Conservation (phyloP, 225 moss, liverwort and hornwort genomes). For the Pleurozium schreberi region DNA sequence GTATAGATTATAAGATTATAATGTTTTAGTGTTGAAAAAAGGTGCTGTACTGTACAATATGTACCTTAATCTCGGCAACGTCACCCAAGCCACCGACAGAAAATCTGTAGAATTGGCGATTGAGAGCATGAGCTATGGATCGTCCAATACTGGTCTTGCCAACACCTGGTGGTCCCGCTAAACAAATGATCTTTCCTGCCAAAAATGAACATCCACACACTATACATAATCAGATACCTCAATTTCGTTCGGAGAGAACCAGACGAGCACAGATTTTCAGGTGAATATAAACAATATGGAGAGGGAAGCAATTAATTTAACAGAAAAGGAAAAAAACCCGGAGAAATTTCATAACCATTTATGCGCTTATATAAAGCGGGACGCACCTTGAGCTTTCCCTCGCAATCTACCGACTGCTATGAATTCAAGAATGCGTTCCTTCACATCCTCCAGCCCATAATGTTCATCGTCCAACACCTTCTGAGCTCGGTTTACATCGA, state of each 20-base stretch:
- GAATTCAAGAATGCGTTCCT: constrained; percentile 93
- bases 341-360: background rate
- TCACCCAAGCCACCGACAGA: constrained; percentile 98
- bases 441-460: constrained; percentile 82
- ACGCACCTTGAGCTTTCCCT: constrained; percentile 83
- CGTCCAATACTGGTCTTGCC: constrained; percentile 98
- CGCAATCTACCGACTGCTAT: constrained; percentile 94
- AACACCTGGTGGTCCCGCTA: constrained; percentile 97
- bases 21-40: too few species aligned
- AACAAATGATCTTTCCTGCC: constrained; percentile 94
- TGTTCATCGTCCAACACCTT: constrained; percentile 80
- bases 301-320: background rate
- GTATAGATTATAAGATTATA: too few species aligned
- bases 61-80: constrained; percentile 96
- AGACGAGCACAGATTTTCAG: background rate
- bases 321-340: background rate
- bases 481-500: constrained; percentile 76
- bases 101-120: constrained; percentile 86
- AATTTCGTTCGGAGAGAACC: background rate
- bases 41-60: background rate
- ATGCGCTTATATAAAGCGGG: background rate
- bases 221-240: background rate
- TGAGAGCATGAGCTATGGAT: constrained; percentile 96
- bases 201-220: background rate
- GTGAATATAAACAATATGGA: background rate